Conservation (phyloP, 1,284 basidiomycete species). For the Sparassis latifolia region DNA sequence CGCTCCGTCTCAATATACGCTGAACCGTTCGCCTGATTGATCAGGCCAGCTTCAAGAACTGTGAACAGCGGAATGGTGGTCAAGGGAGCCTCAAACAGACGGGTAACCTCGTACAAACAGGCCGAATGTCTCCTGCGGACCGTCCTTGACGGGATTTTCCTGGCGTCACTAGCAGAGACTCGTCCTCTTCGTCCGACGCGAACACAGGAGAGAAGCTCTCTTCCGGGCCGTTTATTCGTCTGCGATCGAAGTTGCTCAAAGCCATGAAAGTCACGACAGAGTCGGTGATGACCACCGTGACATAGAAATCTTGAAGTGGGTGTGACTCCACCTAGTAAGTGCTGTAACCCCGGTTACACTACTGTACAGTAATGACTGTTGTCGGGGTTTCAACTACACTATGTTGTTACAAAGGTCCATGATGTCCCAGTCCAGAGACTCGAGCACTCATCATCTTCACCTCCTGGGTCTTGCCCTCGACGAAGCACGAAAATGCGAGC, state of each 20-base stretch:
- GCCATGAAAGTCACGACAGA: conserved; percentile 15
- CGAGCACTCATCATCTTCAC: too few species aligned
- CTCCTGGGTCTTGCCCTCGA: conserved; percentile 44
- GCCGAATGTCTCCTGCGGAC: conserved; percentile 59
- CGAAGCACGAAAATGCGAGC: conserved; percentile 70
- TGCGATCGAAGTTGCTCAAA: conserved; percentile 63
- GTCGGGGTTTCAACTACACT: too few species aligned
- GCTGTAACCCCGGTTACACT: too few species aligned
- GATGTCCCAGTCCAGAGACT: too few species aligned
- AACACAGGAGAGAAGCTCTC: conserved; percentile 66
- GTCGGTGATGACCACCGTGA: too few species aligned
- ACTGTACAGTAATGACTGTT: too few species aligned
- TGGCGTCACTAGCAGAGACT: conserved; percentile 10
- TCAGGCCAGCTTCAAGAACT: conserved; percentile 88
- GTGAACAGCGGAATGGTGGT: conserved; percentile 1
- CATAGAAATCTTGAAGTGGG: too few species aligned
- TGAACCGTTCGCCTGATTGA: conserved; percentile 90
- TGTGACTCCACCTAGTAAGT: too few species aligned
- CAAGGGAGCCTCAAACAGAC: neutral
- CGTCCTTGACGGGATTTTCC: conserved; percentile 45
- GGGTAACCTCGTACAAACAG: conserved; percentile 62
- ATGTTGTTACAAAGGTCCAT: too few species aligned
- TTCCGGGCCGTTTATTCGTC: conserved; percentile 86
- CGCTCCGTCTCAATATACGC: conserved; percentile 89
- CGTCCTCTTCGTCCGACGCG: conserved; percentile 34